Evolutionary conservation across 352 stramenopile genomes (phyloP).

Genomic region (Phytophthora sp.): DNA sequence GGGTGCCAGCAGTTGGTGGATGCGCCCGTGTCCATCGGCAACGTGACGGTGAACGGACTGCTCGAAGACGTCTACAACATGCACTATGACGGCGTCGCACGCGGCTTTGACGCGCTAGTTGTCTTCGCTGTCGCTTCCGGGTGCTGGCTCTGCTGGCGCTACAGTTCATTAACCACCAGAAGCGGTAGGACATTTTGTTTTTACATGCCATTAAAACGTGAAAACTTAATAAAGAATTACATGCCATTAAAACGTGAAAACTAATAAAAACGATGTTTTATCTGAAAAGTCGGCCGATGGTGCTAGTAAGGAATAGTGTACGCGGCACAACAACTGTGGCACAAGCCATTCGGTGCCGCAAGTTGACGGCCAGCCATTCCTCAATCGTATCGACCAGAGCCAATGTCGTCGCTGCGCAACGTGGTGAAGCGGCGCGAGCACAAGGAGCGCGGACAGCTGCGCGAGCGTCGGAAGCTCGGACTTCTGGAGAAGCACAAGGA

Average conservation of each 20-base stretch:
- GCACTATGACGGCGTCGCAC: constrained; percentile 17
- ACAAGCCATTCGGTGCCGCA: too few species aligned
- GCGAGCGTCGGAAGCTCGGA: constrained; percentile 90
- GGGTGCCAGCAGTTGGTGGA: constrained; percentile 20
- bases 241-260: too few species aligned
- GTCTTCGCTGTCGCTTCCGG: constrained; percentile 24
- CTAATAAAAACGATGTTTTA: too few species aligned
- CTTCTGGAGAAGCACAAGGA: constrained; percentile 99
- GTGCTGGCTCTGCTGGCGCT: constrained; percentile 19
- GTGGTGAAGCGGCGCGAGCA: constrained; percentile 98
- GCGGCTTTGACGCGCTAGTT: constrained; percentile 16
- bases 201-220: too few species aligned
- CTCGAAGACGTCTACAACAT: constrained; percentile 27
- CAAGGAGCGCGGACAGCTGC: constrained; percentile 97
- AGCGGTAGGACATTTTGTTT: too few species aligned
- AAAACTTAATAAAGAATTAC: too few species aligned
- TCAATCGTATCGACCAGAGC: too few species aligned
- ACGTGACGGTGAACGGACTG: constrained; percentile 20
- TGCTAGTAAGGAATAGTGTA: too few species aligned
- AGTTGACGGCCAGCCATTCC: constrained; percentile 21
- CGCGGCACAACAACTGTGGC: too few species aligned
- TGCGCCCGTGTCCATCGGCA: constrained; percentile 19
- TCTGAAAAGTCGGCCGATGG: too few species aligned
- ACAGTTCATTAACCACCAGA: too few species aligned
- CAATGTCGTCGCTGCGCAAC: constrained; percentile 94